Evolutionary conservation across 306 rosid genomes (phyloP), one percentile per base, ranked within the genome.

Genomic region (Mimosa bimucronata): DNA sequence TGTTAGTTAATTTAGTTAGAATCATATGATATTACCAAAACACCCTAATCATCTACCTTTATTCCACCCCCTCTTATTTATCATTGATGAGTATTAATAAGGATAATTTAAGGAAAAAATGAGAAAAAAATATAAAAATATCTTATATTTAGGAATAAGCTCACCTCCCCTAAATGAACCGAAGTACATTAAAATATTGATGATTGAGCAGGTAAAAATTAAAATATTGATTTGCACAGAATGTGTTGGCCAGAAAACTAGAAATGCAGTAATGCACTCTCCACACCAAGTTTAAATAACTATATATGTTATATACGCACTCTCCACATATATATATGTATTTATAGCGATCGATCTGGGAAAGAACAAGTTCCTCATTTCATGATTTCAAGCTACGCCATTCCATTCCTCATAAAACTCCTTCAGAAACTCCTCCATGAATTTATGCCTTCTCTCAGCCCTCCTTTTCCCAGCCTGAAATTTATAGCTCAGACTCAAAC

Each of bases 331-430:
- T 42, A 45, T 45, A 45, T n/a, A n/a, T n/a, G 38, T 28, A 71
- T 29, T 48, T 53, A 0, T 64, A 77, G 76, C 21, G 16, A 11
- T 55, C 26, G 25, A 26, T 75, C 21, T 25, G 28, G 34, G 28
- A 25, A 12, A 44, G 64, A 46, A 60, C 4, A 60, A 50, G 65
- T n/a, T 62, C 58, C 46, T 28, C 21, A 26, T n/a, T n/a, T 93
- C 82, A 91, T 80, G 84, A 26, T n/a, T n/a, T 93, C 82, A 91
- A 81, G 84, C 90, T 73, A 66, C 80, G 23, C 91, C 92, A 44
- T 88, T 88, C 98, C 97, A 92, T 78, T 94, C 97, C 9, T 86
- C 92, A 37, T 94, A 92, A 78, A 92, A 92, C 84, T 92, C 92
- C 77, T 78, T 86, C 55, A 94, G 76, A 80, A 90, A 94, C 76